Evolutionary conservation across 73 alveolate genomes (phyloP).

Genomic region (Loxodes magnus): DNA sequence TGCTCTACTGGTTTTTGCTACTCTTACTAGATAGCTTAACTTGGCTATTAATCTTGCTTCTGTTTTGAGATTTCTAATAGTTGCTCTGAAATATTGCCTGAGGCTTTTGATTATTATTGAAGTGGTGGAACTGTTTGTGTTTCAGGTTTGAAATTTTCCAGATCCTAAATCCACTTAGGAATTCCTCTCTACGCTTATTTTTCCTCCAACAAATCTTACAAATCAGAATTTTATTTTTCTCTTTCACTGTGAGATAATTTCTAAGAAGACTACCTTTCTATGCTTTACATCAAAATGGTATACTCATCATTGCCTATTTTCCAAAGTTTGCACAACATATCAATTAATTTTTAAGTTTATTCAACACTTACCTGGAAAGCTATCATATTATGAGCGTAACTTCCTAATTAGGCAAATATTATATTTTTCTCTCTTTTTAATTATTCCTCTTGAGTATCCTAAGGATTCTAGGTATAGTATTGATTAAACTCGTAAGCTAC

Average conservation of each 20-base stretch:
- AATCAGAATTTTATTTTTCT: too few relatives aligned
- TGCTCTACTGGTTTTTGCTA: too few relatives aligned
- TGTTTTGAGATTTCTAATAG: too few relatives aligned
- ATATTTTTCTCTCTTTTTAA: not conserved
- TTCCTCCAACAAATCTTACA: too few relatives aligned
- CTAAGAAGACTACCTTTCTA: not conserved
- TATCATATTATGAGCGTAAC: not conserved
- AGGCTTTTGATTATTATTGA: too few relatives aligned
- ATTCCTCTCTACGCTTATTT: constrained; percentile 1
- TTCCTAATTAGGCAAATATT: not conserved
- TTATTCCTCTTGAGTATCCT: not conserved
- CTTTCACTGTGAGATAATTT: not conserved
- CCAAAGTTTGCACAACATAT: not conserved
- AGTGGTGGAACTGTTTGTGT: too few relatives aligned
- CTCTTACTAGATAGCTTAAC: too few relatives aligned
- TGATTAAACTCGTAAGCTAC: constrained; percentile 3
- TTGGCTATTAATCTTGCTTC: too few relatives aligned
- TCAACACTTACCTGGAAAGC: constrained; percentile 3
- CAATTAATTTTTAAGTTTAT: not conserved
- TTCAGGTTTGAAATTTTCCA: too few relatives aligned
- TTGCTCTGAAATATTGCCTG: too few relatives aligned
- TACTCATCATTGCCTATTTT: not conserved
- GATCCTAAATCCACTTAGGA: constrained; percentile 12
- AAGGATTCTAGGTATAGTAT: not conserved
- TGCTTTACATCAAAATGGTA: not conserved